These are phyloP conservation scores for Trebouxia gelatinosa DNA, from an alignment of 163 green algal genomes.

Conservation along the genomic window DNA sequence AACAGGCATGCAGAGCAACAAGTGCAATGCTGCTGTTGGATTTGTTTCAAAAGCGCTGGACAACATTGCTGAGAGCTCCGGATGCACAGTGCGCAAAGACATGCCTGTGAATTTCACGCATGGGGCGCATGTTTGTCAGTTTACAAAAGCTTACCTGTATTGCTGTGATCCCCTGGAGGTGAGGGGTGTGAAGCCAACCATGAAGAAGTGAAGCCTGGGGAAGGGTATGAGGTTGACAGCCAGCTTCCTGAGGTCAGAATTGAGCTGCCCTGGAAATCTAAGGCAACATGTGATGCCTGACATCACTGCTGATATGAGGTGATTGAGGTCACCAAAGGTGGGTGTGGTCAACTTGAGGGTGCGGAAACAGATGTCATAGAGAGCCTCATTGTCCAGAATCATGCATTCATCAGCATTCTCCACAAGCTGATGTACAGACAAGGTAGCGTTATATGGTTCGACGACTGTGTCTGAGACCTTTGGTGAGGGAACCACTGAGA, in stretches of 20 bases:
- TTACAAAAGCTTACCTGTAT: too few relatives aligned
- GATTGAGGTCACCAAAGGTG: conserved; percentile 98
- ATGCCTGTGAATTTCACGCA: too few relatives aligned
- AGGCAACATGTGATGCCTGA: conserved; percentile 98
- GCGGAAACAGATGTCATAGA: conserved; percentile 99
- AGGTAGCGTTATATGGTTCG: conserved; percentile 89
- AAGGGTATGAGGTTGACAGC: conserved; percentile 95
- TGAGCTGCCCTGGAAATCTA: conserved; percentile 96
- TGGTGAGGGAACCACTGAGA: conserved; percentile 92
- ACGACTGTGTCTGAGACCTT: conserved; percentile 97
- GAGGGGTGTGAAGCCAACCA: conserved; percentile 89
- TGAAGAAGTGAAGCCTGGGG: conserved; percentile 95
- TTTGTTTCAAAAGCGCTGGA: too few relatives aligned
- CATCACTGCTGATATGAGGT: conserved; percentile 99
- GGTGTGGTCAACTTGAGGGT: conserved; percentile 99
- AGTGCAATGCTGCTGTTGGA: too few relatives aligned
- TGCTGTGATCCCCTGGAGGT: conserved; percentile 92
- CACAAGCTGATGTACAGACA: conserved; percentile 97
- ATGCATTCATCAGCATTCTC: conserved; percentile 99
- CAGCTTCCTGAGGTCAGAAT: conserved; percentile 96
- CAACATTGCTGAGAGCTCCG: too few relatives aligned
- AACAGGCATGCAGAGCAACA: too few relatives aligned
- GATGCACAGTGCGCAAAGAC: too few relatives aligned
- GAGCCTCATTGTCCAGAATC: conserved; percentile 82
- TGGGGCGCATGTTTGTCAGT: too few relatives aligned